A percentile compares a stretch with the other conserved stretches of the same genome.
Evolutionary conservation across 495 filamentous ascomycete species (phyloP).

Genomic region (Aspergillus affinis): DNA sequence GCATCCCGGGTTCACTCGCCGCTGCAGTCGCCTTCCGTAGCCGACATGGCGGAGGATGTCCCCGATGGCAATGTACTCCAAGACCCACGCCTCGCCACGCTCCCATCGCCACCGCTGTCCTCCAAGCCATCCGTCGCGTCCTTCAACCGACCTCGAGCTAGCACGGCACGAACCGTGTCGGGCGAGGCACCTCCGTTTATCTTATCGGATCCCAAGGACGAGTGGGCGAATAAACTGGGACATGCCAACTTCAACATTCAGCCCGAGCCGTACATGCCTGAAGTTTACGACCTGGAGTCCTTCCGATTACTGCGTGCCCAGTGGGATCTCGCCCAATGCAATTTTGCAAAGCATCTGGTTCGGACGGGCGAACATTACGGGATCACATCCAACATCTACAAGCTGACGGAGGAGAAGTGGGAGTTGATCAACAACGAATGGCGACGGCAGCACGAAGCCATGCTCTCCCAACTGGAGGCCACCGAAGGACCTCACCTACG

Average conservation of each 20-base stretch:
- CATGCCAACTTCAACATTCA: conserved; percentile 91
- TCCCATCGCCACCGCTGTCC: conserved; percentile 76
- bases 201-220: conserved; percentile 65
- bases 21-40: conserved; percentile 76
- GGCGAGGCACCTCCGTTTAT: conserved; percentile 59
- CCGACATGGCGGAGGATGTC: conserved; percentile 41
- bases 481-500: conserved; percentile 34
- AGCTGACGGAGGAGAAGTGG: conserved; percentile 83
- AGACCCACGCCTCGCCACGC: conserved; percentile 46
- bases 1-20: conserved; percentile 63
- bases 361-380: conserved; percentile 87
- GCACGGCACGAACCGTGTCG: conserved; percentile 49
- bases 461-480: conserved; percentile 47
- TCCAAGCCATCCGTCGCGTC: conserved; percentile 76
- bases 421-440: conserved; percentile 69
- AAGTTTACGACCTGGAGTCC: conserved; percentile 54
- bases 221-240: conserved; percentile 79
- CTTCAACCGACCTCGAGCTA: conserved; percentile 55
- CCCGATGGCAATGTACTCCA: conserved; percentile 33
- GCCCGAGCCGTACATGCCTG: conserved; percentile 75
- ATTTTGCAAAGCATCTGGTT: conserved; percentile 80
- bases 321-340: conserved; percentile 77
- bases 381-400: conserved; percentile 76
- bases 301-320: conserved; percentile 69
- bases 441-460: conserved; percentile 62